Evolutionary conservation across 2,329 filamentous ascomycete genomes (phyloP).

Genomic region (Lojkania enalia): DNA sequence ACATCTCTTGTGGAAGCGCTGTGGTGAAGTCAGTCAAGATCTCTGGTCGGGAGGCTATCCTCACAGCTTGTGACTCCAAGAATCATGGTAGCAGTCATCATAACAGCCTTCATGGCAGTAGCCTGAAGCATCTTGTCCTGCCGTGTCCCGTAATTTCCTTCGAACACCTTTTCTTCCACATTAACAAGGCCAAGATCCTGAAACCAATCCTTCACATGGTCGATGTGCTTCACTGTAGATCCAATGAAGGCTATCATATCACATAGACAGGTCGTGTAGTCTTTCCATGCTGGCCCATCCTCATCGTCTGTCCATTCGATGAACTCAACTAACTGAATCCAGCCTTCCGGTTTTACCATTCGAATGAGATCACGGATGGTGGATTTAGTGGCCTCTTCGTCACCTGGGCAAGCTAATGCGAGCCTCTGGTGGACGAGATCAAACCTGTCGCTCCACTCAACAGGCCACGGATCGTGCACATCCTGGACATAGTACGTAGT

Average conservation of each 20-base stretch:
- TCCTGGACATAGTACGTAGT: slow-evolving; percentile 3
- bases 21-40: background rate
- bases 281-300: slow-evolving; percentile 1
- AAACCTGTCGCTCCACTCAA: slow-evolving; percentile 1
- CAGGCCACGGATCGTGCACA: slow-evolving; percentile 2
- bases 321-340: slow-evolving; percentile 6
- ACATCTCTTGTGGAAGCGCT: background rate
- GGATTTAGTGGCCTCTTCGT: background rate
- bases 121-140: background rate
- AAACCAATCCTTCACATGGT: background rate
- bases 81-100: slow-evolving; percentile 2
- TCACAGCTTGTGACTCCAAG: slow-evolving; percentile 3
- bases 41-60: background rate
- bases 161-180: slow-evolving; percentile 3
- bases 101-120: slow-evolving; percentile 3
- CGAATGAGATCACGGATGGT: background rate
- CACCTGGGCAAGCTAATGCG: background rate
- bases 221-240: background rate
- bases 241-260: background rate
- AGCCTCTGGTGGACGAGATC: slow-evolving; percentile 8
- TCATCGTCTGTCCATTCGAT: slow-evolving; percentile 2
- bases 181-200: slow-evolving; percentile 3
- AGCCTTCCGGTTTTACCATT: slow-evolving; percentile 10
- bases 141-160: background rate
- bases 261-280: slow-evolving; percentile 1